Base-by-base conservation (phyloP, 139 green algal species). In the Volvox reticuliferus region DNA sequence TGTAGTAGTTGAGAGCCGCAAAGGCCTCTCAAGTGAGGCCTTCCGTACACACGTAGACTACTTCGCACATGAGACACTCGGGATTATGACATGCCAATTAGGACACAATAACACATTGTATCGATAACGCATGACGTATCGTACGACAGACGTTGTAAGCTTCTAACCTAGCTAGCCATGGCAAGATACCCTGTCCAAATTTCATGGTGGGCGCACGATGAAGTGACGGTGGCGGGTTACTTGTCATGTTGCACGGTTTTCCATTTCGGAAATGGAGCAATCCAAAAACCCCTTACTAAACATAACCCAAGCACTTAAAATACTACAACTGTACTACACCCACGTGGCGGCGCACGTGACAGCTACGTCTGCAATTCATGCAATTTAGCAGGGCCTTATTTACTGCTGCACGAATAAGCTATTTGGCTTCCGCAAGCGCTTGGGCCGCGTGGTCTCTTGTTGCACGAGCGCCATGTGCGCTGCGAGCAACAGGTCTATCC, bases 401-500 rank as follows among this genome's bases (percentile, higher is more conserved):
- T 24, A 81, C 32, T 50, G 75, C 32, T 50, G 75, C 75, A 61
- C 1, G 75, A 81, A 81, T 17, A 81, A 24, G 14, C 21, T 81
- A 20, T 81, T 81, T 55, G 75, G 75, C 12, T 12, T n/a, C 75
- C 65, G 33, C 33, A 36, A n/a, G 32, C 82, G 82, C 82, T 77
- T 87, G 30, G 82, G 82, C 16, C 82, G 82, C 17, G 55, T 35
- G 30, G 5, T 1, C 28, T 87, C 81, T 62, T 44, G 30, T 20
- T 67, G 69, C 28, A 26, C n/a, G 1, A 89, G 71, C 26, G 44
- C n/a, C 28, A 73, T 37, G 44, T 89, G 69, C 3, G 85, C 85
- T 18, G 69, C 69, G 3, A 89, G 69, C 28, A 89, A 68, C 44
- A 89, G 44, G 30, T 82, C 85, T 22, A 89, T 89, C 18, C 85